A percentile compares a stretch with the other conserved stretches of the same genome.
Conservation (phyloP, 1,284 basidiomycete genomes). For the Cerioporus squamosus region DNA sequence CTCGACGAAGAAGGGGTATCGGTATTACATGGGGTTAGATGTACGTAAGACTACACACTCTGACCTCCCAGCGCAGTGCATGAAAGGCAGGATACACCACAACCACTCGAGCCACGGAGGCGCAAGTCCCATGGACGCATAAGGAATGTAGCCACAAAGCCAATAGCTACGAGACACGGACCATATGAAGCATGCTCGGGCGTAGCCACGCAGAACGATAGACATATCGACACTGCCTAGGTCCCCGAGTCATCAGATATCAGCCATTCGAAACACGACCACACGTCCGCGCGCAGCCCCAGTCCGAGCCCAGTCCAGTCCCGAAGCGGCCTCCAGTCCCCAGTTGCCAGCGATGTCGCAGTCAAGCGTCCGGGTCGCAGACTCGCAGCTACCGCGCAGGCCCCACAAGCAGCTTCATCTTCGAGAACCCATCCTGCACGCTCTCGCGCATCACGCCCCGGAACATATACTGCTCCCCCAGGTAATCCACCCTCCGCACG, state of each 20-base stretch:
- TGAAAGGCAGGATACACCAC: too few relatives aligned
- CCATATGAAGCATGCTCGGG: neutral
- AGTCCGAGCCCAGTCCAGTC: neutral
- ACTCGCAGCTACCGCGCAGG: conserved; percentile 9
- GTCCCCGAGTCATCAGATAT: neutral
- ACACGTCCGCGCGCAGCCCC: neutral
- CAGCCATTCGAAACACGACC: neutral
- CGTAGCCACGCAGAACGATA: neutral
- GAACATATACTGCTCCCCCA: conserved; percentile 56
- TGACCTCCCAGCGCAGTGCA: too few relatives aligned
- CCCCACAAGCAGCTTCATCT: conserved; percentile 43
- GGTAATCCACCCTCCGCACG: conserved; percentile 50
- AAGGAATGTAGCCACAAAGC: neutral
- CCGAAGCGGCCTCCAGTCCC: conserved; percentile 1
- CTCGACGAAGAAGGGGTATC: too few relatives aligned
- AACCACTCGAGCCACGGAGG: too few relatives aligned
- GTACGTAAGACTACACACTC: too few relatives aligned
- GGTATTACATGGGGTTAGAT: too few relatives aligned
- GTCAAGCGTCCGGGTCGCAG: too few relatives aligned
- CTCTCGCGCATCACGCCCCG: conserved; percentile 52
- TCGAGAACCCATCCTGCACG: conserved; percentile 42
- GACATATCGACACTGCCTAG: too few relatives aligned
- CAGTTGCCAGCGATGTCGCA: neutral
- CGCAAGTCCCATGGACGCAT: neutral
- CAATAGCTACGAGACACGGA: too few relatives aligned